These are phyloP conservation scores for Sphaerulina musiva DNA, from an alignment of 2,329 filamentous ascomycete genomes.

Conservation along the genomic window DNA sequence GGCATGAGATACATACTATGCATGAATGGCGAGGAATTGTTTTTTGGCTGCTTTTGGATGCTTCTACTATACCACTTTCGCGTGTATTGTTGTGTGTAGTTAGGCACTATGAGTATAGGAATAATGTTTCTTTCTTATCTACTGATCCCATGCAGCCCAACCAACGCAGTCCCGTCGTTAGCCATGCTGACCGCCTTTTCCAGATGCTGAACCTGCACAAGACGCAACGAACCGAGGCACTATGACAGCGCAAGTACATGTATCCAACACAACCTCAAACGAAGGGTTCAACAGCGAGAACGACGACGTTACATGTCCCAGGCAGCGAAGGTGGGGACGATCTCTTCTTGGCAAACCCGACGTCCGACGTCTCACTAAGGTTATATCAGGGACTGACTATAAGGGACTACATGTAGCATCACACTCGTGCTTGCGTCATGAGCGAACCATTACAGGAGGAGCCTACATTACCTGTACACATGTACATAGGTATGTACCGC, in stretches of 20 bases:
- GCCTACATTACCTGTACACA: neutral
- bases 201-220: neutral
- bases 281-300: too few relatives aligned
- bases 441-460: neutral
- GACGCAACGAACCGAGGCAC: neutral
- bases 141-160: neutral
- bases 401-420: neutral
- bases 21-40: constrained; percentile 5
- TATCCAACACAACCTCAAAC: too few relatives aligned
- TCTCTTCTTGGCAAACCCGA: neutral
- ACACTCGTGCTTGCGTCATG: neutral
- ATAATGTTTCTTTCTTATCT: neutral
- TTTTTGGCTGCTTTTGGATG: constrained; percentile 6
- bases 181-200: neutral
- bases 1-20: constrained; percentile 4
- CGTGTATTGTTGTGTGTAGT: constrained; percentile 3
- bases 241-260: too few relatives aligned
- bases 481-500: neutral
- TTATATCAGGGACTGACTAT: neutral
- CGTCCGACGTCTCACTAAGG: neutral
- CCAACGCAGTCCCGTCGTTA: neutral
- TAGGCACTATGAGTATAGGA: neutral
- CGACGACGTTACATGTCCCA: neutral
- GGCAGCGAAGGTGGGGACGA: neutral
- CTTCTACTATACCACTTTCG: constrained; percentile 13